Evolutionary conservation across 495 filamentous ascomycete genomes (phyloP), one percentile per base, ranked within the genome.

Genomic region (Talaromyces nanjingensis): DNA sequence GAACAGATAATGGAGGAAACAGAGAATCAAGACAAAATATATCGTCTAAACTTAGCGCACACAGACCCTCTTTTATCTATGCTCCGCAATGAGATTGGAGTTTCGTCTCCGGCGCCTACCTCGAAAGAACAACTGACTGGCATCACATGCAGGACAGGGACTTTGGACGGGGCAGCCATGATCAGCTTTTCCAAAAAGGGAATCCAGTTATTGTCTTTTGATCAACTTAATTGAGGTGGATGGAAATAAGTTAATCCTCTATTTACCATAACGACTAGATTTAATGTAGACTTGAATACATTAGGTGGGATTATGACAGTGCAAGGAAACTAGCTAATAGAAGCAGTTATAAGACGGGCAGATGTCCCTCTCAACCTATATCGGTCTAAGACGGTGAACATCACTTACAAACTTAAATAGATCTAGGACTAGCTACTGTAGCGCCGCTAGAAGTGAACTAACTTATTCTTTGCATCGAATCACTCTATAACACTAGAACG

Each of bases 381-480:
- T 66, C 2, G 22, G 14, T 20, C 62, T 59, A 4, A 72, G 63
- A 11, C 66, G 14, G 14, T 64, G 63, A 25, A 25, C 34, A 45
- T 70, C 68, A 11, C 63, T 67, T 6, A 65, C 62, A 63, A 59
- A 69, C 14, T 59, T 62, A 22, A 68, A 18, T 18, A 59, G 42
- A 24, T 67, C 59, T 16, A 45, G 66, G 31, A 66, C 59, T 47
- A 70, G 66, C 20, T 45, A 31, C 29, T 65, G 31, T 4, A 72
- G 42, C 6, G 65, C 68, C 7, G 53, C 34, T 18, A 72, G 60
- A 18, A 72, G 47, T 6, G 63, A 47, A 24, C 42, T 25, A 24
- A 60, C 59, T 11, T 53, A 55, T 11, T 68, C 70, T 57, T 67
- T 70, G 47, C 65, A 72, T 24, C 65, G 66, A 25, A 72, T 64